Percentiles rank a stretch among this genome's conserved stretches.
Evolutionary conservation across 768 basidiomycete species (phyloP).

Genomic region (Tricholoma sp.): DNA sequence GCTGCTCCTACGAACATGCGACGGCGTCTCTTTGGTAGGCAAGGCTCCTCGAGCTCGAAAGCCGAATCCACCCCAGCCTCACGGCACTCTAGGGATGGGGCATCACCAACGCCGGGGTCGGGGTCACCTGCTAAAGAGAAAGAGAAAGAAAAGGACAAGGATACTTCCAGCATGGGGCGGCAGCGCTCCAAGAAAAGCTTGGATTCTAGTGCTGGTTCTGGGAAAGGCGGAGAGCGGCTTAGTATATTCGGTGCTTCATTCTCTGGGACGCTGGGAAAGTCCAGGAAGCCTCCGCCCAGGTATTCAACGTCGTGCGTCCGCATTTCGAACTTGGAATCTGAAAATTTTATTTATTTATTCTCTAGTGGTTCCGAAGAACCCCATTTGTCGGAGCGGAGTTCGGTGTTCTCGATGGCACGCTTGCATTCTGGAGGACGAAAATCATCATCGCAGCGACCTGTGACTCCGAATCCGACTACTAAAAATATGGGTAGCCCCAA

Average conservation of each 20-base stretch:
- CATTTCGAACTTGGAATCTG: slow-evolving; percentile 5
- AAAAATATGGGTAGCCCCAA: slow-evolving; percentile 2
- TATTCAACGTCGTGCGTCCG: slow-evolving; percentile 49
- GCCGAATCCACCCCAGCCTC: slow-evolving; percentile 18
- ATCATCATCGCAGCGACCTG: slow-evolving; percentile 35
- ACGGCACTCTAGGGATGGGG: slow-evolving; percentile 19
- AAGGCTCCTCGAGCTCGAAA: slow-evolving; percentile 31
- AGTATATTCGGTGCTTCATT: slow-evolving; percentile 80
- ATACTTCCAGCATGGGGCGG: slow-evolving; percentile 25
- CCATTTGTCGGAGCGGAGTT: slow-evolving; percentile 29
- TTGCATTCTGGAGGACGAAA: slow-evolving; percentile 42
- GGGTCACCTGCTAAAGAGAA: slow-evolving; percentile 11
- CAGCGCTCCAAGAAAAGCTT: slow-evolving; percentile 46
- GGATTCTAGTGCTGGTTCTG: slow-evolving; percentile 41
- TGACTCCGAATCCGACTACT: slow-evolving; percentile 19
- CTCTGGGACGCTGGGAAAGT: slow-evolving; percentile 54
- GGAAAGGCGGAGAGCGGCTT: slow-evolving; percentile 46
- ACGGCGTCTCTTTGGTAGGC: slow-evolving; percentile 57
- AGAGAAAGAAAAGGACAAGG: slow-evolving; percentile 28
- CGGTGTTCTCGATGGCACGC: slow-evolving; percentile 44
- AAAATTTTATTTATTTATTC: neutral
- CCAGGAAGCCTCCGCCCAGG: slow-evolving; percentile 77
- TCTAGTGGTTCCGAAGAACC: slow-evolving; percentile 31
- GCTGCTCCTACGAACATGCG: slow-evolving; percentile 39
- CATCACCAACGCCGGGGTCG: neutral